Evolutionary conservation across 129 eudicot species (phyloP), one percentile per base, ranked within the genome.

Genomic region (Tanacetum coccineum): DNA sequence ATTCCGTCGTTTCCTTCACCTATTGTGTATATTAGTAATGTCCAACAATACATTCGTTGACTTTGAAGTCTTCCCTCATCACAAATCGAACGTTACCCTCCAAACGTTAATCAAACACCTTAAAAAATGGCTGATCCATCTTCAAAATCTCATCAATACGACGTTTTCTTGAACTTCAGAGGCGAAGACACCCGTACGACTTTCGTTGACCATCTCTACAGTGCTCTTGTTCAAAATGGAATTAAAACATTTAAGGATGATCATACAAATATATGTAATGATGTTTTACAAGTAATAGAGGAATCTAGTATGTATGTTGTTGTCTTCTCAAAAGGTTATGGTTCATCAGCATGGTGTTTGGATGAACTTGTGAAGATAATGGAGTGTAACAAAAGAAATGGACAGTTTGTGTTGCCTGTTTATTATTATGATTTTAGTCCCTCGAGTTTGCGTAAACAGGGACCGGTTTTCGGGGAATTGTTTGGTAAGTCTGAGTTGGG

Each of bases 381-480:
- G 54, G 75, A 59, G 32, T 48, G 68, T 9, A 70, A 36, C 12
- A 68, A 57, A 36, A 42, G 18, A 32, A 32, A 19, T 1, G 51
- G 12, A 1, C 63, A 1, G 32, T 15, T 36, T 53, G 63, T 68
- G 10, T 13, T 53, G 3, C 64, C 73, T 9, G 51, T 68, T 30
- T 68, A 32, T 68, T 68, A 68, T 56, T 64, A 64, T 64, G 53
- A 68, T 68, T 55, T 68, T 12, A 44, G 40, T 54, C 73, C 73
- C 4, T 68, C 64, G 13, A 20, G 22, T 70, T 44, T 70, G 62
- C 66, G 74, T 70, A 70, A 45, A 56, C 74, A 70, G 0, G 64
- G 64, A 14, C 5, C 53, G 8, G 55, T 22, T 25, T 54, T 55
- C 42, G 74, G 64, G 19, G 54, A 40, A 10, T 46, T 46, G 12